Evolutionary conservation across 2,329 filamentous ascomycete genomes (phyloP).

Genomic region (Ascochyta pisi): DNA sequence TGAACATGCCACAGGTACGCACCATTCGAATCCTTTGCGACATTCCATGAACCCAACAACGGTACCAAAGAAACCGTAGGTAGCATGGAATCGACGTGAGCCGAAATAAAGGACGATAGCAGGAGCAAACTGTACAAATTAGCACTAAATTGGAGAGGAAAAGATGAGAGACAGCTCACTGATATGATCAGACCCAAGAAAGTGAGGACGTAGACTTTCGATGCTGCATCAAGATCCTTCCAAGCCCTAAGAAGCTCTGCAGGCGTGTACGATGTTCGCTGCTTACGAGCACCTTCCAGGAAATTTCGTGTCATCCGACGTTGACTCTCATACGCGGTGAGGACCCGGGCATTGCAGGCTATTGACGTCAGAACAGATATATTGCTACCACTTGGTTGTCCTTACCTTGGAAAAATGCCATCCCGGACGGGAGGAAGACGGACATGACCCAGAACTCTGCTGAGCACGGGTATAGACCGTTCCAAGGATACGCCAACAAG

Average conservation of each 20-base stretch:
- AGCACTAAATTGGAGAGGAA: slow-evolving; percentile 7
- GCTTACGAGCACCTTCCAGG: slow-evolving; percentile 44
- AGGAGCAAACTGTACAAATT: slow-evolving; percentile 59
- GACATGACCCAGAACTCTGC: slow-evolving; percentile 52
- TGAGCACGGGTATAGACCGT: slow-evolving; percentile 43
- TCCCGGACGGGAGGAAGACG: slow-evolving; percentile 47
- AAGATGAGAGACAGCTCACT: slow-evolving; percentile 26
- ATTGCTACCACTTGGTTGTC: neutral
- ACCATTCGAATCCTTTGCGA: slow-evolving; percentile 71
- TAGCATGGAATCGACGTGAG: slow-evolving; percentile 68
- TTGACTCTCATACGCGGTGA: slow-evolving; percentile 47
- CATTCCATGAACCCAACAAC: slow-evolving; percentile 53
- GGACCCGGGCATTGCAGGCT: slow-evolving; percentile 48
- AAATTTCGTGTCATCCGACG: slow-evolving; percentile 44
- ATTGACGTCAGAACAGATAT: slow-evolving; percentile 6
- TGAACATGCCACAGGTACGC: slow-evolving; percentile 16
- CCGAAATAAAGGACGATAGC: slow-evolving; percentile 67
- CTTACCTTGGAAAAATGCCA: slow-evolving; percentile 49
- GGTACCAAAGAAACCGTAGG: slow-evolving; percentile 62
- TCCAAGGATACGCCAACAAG: slow-evolving; percentile 47
- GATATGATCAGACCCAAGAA: slow-evolving; percentile 38
- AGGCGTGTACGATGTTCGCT: slow-evolving; percentile 39
- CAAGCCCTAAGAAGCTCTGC: slow-evolving; percentile 40
- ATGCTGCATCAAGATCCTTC: slow-evolving; percentile 40
- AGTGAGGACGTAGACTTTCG: slow-evolving; percentile 44